Base-by-base conservation (phyloP, 768 basidiomycete genomes). In the Hygrocybe coccinea region DNA sequence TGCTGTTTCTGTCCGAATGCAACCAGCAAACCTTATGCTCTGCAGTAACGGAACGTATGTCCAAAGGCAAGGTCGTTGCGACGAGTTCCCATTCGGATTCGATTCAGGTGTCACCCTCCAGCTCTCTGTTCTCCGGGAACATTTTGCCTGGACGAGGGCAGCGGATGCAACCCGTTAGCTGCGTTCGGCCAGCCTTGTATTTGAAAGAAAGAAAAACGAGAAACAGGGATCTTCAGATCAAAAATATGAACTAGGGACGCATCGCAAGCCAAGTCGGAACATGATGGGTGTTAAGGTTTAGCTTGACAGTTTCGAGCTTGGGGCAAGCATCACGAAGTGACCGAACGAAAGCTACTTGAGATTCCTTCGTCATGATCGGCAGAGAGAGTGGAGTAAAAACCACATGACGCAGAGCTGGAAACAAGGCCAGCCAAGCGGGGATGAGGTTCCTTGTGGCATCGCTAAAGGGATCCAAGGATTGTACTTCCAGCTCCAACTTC, bases 121-220 rank as follows among this genome's bases (percentile, higher is more conserved):
- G 1, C 81, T 0, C 66, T 81, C 34, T 89, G 86, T 60, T 62
- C 69, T 1, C 47, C 56, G 14, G 82, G 77, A 7, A 66, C 70
- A n/a, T 87, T 83, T 69, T 87, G 85, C 60, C 84, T 84, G 1
- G 86, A 89, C 61, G 82, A 86, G 62, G 84, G 81, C 11, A 78
- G 78, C 59, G 77, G 76, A 2, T 89, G 86, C 65, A 62, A 70
- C 29, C 59, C 65, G 4, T 67, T 79, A 44, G 65, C 74, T 0
- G 54, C 64, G 1, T 65, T 77, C 2, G 85, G 84, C 0, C 68
- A 64, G 6, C 34, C 69, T 0, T 87, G 86, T 63, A n/a, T n/a
- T n/a, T n/a, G n/a, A n/a, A n/a, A n/a, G n/a, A n/a, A n/a, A n/a
- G n/a, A n/a, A n/a, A n/a, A n/a, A n/a, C n/a, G n/a, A n/a, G n/a